Conservation (phyloP, 768 basidiomycete genomes). For the Terana coerulea region DNA sequence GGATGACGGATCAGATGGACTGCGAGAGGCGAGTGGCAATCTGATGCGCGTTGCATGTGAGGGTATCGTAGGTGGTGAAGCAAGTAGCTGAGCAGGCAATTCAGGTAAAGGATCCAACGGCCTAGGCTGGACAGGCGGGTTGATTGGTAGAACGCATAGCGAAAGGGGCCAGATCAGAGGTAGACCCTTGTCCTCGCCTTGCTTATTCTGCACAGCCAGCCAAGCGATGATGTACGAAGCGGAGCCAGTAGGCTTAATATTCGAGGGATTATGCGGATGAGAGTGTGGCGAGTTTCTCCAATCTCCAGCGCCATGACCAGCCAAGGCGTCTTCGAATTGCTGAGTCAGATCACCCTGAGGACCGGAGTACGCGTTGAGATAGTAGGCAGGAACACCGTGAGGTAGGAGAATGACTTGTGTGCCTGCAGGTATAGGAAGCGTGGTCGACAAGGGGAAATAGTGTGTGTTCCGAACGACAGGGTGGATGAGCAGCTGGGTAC, state of each 20-base stretch:
- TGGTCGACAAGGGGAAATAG: conserved; percentile 44
- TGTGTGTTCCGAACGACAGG: conserved; percentile 56
- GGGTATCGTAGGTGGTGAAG: conserved; percentile 36
- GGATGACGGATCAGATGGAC: not conserved
- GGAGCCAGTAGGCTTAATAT: not conserved
- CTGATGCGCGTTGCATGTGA: not conserved
- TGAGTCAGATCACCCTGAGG: conserved; percentile 56
- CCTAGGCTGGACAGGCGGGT: conserved; percentile 36
- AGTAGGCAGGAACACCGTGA: conserved; percentile 69
- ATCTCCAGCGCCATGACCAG: conserved; percentile 56
- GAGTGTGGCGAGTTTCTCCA: conserved; percentile 33
- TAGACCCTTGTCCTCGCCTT: conserved; percentile 77
- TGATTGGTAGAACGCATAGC: conserved; percentile 49
- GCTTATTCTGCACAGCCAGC: conserved; percentile 72
- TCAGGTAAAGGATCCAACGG: conserved; percentile 57
- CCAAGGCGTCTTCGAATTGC: conserved; percentile 61
- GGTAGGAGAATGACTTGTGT: conserved; percentile 70
- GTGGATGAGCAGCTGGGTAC: conserved; percentile 56
- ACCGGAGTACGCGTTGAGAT: conserved; percentile 64
- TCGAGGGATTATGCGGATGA: conserved; percentile 12
- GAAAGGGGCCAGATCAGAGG: conserved; percentile 67
- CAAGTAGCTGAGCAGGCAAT: conserved; percentile 59
- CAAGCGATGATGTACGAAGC: conserved; percentile 59
- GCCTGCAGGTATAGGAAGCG: conserved; percentile 48
- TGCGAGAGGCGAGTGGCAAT: not conserved